Evolutionary conservation across 129 eudicot genomes (phyloP).

Genomic region (Mikania micrantha): DNA sequence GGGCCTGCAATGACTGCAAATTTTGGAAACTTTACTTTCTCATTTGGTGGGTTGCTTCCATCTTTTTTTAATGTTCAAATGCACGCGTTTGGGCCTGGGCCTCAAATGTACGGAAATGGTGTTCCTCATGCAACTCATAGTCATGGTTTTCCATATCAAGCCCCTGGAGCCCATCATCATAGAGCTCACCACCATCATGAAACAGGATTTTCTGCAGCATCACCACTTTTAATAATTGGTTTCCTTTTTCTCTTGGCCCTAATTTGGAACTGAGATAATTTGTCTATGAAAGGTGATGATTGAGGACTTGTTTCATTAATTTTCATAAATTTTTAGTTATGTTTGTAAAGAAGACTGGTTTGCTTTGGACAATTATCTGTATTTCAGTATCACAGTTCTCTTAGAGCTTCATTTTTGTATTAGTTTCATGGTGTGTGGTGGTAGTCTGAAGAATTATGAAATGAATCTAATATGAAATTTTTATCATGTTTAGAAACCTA

Average conservation of each 20-base stretch:
- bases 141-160: conserved; percentile 34
- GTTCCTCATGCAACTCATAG: conserved; percentile 21
- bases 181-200: conserved; percentile 44
- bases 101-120: conserved; percentile 49
- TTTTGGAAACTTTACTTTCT: conserved; percentile 65
- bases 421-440: no score
- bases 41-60: conserved; percentile 70
- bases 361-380: not conserved
- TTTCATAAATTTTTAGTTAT: not conserved
- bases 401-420: not conserved
- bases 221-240: conserved; percentile 51
- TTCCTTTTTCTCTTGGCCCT: conserved; percentile 41
- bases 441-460: no score
- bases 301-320: not conserved
- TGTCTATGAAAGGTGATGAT: conserved; percentile 3
- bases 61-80: conserved; percentile 63
- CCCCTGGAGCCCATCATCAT: conserved; percentile 41
- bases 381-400: not conserved
- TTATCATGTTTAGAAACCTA: no score
- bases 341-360: not conserved
- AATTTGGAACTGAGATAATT: conserved; percentile 40
- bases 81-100: conserved; percentile 50
- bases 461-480: no score
- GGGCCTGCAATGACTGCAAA: conserved; percentile 68
- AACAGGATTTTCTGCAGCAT: conserved; percentile 41